A percentile compares a stretch with the other conserved stretches of the same genome.
These are phyloP conservation scores for Debaryomyces sp. DNA, from an alignment of 1,139 yeast genomes.

Conservation along the genomic window DNA sequence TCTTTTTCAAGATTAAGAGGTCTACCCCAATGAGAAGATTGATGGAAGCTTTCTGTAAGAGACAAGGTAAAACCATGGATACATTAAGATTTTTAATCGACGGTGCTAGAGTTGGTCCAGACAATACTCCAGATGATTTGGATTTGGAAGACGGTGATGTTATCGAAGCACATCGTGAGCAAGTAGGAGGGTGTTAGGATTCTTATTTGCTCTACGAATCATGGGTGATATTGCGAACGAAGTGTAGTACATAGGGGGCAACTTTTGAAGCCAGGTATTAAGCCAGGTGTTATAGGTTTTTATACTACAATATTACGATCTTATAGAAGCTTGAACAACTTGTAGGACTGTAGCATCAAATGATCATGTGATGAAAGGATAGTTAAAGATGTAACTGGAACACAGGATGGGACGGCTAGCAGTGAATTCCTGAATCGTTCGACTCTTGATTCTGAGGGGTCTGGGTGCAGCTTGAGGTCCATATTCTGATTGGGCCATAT, in stretches of 20 bases:
- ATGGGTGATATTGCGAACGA: neutral
- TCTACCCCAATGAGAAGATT: slow-evolving; percentile 91
- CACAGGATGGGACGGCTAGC: neutral
- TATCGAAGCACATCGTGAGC: slow-evolving; percentile 98
- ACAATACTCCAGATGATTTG: slow-evolving; percentile 88
- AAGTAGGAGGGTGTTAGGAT: slow-evolving; percentile 59
- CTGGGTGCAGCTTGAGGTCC: too few species aligned
- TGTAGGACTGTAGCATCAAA: neutral
- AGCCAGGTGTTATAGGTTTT: neutral
- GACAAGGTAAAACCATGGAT: slow-evolving; percentile 88
- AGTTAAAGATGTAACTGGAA: neutral
- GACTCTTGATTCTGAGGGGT: too few species aligned
- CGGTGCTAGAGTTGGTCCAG: slow-evolving; percentile 87
- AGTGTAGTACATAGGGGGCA: neutral
- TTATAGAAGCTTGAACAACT: neutral
- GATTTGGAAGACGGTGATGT: slow-evolving; percentile 95
- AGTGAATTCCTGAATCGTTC: neutral
- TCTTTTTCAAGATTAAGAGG: slow-evolving; percentile 92
- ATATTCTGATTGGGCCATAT: too few species aligned
- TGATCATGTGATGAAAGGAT: neutral
- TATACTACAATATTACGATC: slow-evolving; percentile 1
- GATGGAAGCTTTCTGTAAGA: slow-evolving; percentile 97
- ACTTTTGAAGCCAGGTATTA: neutral
- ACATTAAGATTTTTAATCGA: slow-evolving; percentile 89
- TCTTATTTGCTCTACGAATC: neutral